These are phyloP conservation scores for Corylus americana DNA, from an alignment of 306 rosid species.

Conservation along the genomic window DNA sequence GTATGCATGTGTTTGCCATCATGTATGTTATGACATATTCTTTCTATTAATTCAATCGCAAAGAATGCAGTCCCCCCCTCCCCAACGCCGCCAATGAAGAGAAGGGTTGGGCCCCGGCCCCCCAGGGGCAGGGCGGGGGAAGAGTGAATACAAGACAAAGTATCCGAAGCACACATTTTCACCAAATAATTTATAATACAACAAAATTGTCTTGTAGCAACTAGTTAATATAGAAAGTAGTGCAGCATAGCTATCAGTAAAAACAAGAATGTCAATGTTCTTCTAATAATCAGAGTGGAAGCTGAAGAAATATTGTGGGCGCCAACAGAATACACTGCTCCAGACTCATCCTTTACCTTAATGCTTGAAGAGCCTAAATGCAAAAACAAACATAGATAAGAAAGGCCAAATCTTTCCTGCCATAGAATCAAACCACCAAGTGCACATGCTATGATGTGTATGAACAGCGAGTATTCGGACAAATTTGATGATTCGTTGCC, in stretches of 20 bases:
- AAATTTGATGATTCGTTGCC: too few species aligned
- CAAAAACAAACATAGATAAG: slow-evolving; percentile 20
- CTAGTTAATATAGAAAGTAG: slow-evolving; percentile 26
- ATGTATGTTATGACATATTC: background rate
- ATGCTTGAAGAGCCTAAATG: slow-evolving; percentile 73
- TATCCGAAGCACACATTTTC: slow-evolving; percentile 26
- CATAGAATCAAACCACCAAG: background rate
- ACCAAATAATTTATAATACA: slow-evolving; percentile 47
- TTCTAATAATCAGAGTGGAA: slow-evolving; percentile 41
- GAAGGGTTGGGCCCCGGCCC: too few species aligned
- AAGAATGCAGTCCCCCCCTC: background rate
- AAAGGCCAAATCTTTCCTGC: slow-evolving; percentile 17
- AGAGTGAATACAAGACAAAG: background rate
- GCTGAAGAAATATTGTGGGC: slow-evolving; percentile 66
- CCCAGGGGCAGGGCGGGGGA: too few species aligned
- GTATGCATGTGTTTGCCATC: background rate
- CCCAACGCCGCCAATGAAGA: background rate
- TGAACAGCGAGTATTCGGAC: background rate
- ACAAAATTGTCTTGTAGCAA: slow-evolving; percentile 25
- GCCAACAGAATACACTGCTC: slow-evolving; percentile 58
- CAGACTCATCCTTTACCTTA: slow-evolving; percentile 70
- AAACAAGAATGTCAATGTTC: slow-evolving; percentile 49
- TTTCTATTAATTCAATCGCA: background rate
- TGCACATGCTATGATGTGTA: background rate
- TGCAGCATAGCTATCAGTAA: slow-evolving; percentile 44